phyloP scores from a whole-genome alignment of 73 alveolate species.

The Tetrahymena thermophila region DNA sequence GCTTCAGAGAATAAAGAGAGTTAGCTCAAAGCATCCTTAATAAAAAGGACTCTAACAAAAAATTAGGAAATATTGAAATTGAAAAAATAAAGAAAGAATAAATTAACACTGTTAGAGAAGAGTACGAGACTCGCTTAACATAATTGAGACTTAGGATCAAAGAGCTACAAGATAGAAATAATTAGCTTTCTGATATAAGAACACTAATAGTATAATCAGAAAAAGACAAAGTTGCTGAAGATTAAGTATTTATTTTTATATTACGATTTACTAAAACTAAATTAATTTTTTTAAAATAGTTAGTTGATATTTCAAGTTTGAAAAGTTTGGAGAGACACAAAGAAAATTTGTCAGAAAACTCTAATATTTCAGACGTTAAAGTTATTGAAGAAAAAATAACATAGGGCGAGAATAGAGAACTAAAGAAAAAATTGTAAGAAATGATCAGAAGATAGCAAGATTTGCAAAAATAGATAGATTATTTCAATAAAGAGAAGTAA shows the following conservation, averaged over 20 bases:
- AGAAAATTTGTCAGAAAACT: neutral
- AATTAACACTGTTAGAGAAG: neutral
- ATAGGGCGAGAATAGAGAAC: neutral
- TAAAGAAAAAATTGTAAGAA: neutral
- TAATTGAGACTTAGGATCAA: neutral
- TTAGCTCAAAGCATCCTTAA: neutral
- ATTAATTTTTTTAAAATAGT: neutral
- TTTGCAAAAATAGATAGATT: neutral
- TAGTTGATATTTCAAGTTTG: neutral
- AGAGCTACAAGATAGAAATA: neutral
- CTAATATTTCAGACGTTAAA: neutral
- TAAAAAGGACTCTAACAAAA: neutral
- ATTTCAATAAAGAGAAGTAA: neutral
- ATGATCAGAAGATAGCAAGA: neutral
- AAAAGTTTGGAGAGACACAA: neutral
- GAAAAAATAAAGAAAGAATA: neutral
- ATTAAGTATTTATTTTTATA: neutral
- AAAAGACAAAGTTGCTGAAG: neutral
- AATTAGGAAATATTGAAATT: neutral
- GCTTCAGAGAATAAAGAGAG: neutral
- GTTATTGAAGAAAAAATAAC: neutral
- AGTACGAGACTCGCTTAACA: neutral
- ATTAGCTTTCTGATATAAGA: neutral
- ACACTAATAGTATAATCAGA: neutral
- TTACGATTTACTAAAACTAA: neutral